Conservation (phyloP, 306 rosid species). For the Senna tora region DNA sequence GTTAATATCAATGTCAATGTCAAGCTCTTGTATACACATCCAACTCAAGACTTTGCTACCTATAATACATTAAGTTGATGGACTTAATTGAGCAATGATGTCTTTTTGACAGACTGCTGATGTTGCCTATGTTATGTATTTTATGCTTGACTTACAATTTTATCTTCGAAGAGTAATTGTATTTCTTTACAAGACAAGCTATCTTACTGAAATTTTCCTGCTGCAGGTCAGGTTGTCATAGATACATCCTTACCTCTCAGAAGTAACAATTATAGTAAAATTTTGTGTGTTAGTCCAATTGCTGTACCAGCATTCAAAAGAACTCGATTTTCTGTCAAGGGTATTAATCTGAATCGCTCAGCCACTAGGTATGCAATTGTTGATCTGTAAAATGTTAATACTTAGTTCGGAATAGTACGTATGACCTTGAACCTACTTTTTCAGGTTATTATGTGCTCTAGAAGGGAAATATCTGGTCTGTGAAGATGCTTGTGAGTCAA, state of each 20-base stretch:
- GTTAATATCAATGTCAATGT: too few relatives aligned
- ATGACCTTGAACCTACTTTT: conserved; percentile 23
- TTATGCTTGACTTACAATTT: conserved; percentile 8
- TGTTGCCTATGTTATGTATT: conserved; percentile 19
- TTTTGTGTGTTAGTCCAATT: conserved; percentile 74
- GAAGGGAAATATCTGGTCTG: conserved; percentile 74
- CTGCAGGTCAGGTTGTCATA: conserved; percentile 76
- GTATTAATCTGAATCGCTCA: conserved; percentile 64
- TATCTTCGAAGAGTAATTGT: conserved; percentile 8
- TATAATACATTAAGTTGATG: conserved; percentile 31
- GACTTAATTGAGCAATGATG: conserved; percentile 17
- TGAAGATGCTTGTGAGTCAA: conserved; percentile 58
- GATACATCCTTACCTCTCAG: conserved; percentile 73
- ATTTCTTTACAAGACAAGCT: conserved; percentile 25
- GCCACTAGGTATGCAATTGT: conserved; percentile 60
- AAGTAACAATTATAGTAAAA: conserved; percentile 57
- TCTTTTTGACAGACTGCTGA: conserved; percentile 18
- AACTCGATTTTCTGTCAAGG: conserved; percentile 77
- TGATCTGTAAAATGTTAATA: conserved; percentile 21
- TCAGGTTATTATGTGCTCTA: conserved; percentile 84
- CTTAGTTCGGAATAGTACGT: conserved; percentile 23
- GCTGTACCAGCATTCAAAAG: conserved; percentile 69
- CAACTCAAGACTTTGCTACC: conserved; percentile 5
- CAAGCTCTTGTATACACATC: background rate
- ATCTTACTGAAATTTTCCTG: conserved; percentile 40